phyloP scores from a whole-genome alignment of 1,139 yeast species.

The Kodamaea anthophila region DNA sequence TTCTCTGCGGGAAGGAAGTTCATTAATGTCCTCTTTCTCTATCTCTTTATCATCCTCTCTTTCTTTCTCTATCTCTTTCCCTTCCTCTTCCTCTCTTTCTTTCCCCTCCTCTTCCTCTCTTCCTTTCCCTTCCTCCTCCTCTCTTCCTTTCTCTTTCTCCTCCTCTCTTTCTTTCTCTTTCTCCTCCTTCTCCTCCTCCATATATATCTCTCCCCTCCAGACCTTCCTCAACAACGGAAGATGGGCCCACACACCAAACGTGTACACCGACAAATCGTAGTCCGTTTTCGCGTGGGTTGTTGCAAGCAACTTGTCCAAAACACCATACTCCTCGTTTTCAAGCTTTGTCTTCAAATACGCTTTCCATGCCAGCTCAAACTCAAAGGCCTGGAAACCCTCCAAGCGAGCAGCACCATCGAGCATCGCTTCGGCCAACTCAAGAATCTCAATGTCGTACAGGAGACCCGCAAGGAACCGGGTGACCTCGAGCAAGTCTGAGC shows the following conservation, averaged over 20 bases:
- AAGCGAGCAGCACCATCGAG: constrained; percentile 10
- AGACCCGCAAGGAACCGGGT: constrained; percentile 18
- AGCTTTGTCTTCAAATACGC: constrained; percentile 11
- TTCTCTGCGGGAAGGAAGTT: no score
- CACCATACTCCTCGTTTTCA: constrained; percentile 9
- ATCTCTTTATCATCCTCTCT: no score
- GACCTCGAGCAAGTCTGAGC: constrained; percentile 15
- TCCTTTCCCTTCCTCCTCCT: constrained; percentile 3
- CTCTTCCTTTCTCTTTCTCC: constrained; percentile 1
- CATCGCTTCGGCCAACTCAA: constrained; percentile 14
- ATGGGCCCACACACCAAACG: constrained; percentile 12
- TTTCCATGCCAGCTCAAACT: constrained; percentile 18
- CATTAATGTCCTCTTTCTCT: no score
- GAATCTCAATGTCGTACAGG: constrained; percentile 18
- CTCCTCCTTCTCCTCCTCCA: constrained; percentile 1
- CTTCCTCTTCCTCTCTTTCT: constrained; percentile 3
- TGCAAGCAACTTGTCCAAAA: constrained; percentile 17
- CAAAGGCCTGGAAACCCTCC: constrained; percentile 13
- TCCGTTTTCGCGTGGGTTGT: constrained; percentile 10
- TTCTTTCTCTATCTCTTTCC: constrained; percentile 6
- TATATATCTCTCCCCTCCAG: constrained; percentile 9
- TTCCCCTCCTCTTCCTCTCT: background rate
- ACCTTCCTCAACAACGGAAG: constrained; percentile 11
- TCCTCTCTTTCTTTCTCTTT: constrained; percentile 1
- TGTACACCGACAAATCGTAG: constrained; percentile 14